Percentiles rank a stretch among this genome's conserved stretches.
phyloP scores from a whole-genome alignment of 768 basidiomycete genomes.

The Cystobasidium ongulense region DNA sequence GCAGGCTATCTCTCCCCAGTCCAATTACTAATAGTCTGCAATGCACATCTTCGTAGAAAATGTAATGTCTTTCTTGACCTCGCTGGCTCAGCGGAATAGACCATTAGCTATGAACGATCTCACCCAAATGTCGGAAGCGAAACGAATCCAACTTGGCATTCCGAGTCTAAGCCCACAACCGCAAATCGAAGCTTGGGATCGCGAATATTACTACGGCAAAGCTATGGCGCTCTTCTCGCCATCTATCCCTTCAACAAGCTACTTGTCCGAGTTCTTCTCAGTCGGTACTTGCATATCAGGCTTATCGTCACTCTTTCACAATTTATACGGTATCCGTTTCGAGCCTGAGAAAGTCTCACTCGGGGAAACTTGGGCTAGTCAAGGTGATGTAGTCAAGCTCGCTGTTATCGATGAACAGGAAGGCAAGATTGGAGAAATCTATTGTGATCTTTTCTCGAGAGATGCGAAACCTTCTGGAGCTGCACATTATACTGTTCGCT shows the following conservation, averaged over 20 bases:
- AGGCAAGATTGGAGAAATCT: slow-evolving; percentile 87
- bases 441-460: slow-evolving; percentile 80
- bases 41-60: slow-evolving; percentile 54
- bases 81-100: slow-evolving; percentile 68
- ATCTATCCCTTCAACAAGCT: slow-evolving; percentile 52
- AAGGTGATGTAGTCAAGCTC: slow-evolving; percentile 75
- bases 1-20: neutral
- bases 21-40: neutral
- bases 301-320: slow-evolving; percentile 75
- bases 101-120: slow-evolving; percentile 70
- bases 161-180: slow-evolving; percentile 46
- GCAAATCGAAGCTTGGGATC: slow-evolving; percentile 86
- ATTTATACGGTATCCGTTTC: slow-evolving; percentile 75
- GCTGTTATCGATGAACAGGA: slow-evolving; percentile 83
- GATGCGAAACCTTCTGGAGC: slow-evolving; percentile 80
- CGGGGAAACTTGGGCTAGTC: slow-evolving; percentile 71
- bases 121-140: slow-evolving; percentile 54
- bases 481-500: slow-evolving; percentile 95
- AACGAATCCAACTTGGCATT: slow-evolving; percentile 55
- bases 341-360: slow-evolving; percentile 57
- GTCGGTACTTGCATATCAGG: slow-evolving; percentile 87
- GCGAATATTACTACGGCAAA: slow-evolving; percentile 62
- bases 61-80: slow-evolving; percentile 73
- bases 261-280: slow-evolving; percentile 53
- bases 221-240: slow-evolving; percentile 59